Base-by-base conservation (phyloP, 306 rosid species). In the Lathyrus oleraceus region DNA sequence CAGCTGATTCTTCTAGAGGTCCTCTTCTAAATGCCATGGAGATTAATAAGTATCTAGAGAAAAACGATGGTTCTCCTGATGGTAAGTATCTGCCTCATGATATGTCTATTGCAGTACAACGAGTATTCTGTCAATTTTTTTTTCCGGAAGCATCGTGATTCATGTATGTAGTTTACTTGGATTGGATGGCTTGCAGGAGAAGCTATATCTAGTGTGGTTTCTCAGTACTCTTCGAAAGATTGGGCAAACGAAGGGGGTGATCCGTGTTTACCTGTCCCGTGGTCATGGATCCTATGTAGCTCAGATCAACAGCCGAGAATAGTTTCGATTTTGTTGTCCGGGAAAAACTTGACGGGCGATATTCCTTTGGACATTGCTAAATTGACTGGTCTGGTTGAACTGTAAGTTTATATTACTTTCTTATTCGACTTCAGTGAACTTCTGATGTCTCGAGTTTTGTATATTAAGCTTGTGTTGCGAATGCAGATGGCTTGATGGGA, bases 1-100 rank as follows among this genome's bases (percentile, higher is more conserved):
- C 97, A 21, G 63, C 91, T 17, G 96, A 94, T 82, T 94, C 99
- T 79, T 48, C 89, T 64, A 69, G 72, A 71, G 99, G 99, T 5
- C 99, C 99, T 38, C 92, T 94, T 70, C 17, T 94, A 68, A 94
- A 94, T 82, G 99, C 97, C 11, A 85, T 94, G 92, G 99, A 94
- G 85, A 91, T 94, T 63, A 91, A 82, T 74, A 86, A 80, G 81
- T 86, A 91, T 82, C 75, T 94, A 57, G 82, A 94, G 85, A 91
- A 85, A 82, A 91, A 69, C 28, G 87, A 71, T 36, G 99, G 97
- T 72, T 86, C 97, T 73, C 48, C 82, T 48, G 99, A 94, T 81
- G 92, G 99, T 94, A 80, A 78, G 81, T 60, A 42, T 40, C 15
- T 59, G 43, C 61, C 6, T 9, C 20, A 65, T 72, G 56, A 27